phyloP scores from a whole-genome alignment of 2,329 filamentous ascomycete species.

The Apiospora sp. region DNA sequence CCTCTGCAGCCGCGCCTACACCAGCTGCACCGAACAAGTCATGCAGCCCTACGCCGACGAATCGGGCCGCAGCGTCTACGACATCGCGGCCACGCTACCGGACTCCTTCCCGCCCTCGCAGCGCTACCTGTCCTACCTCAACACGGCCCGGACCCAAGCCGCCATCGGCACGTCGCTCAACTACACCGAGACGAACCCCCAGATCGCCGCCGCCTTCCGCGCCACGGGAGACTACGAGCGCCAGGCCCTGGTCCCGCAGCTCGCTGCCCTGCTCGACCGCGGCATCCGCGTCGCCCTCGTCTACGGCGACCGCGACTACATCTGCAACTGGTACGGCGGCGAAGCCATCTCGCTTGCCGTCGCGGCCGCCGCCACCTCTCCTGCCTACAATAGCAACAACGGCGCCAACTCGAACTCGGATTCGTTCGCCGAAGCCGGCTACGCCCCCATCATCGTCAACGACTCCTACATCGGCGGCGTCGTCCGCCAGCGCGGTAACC shows the following conservation, averaged over 20 bases:
- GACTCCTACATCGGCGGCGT: conserved; percentile 55
- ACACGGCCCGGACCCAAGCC: conserved; percentile 59
- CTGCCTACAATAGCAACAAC: conserved; percentile 39
- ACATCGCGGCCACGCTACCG: conserved; percentile 33
- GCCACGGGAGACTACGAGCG: conserved; percentile 58
- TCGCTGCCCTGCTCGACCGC: conserved; percentile 35
- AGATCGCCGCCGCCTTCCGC: conserved; percentile 62
- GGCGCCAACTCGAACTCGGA: conserved; percentile 6
- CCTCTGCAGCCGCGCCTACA: conserved; percentile 63
- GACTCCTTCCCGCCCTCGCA: conserved; percentile 60
- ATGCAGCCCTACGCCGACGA: conserved; percentile 58
- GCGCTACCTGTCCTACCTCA: conserved; percentile 59
- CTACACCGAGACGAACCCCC: conserved; percentile 59
- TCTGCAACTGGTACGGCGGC: conserved; percentile 45
- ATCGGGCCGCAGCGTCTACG: conserved; percentile 57
- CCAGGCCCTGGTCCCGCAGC: conserved; percentile 37
- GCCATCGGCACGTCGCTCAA: conserved; percentile 67
- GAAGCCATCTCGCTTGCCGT: conserved; percentile 50
- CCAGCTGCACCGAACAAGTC: conserved; percentile 59
- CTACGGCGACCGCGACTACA: conserved; percentile 44
- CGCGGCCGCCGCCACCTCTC: conserved; percentile 48
- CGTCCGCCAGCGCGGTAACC: conserved; percentile 58
- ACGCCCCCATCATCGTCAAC: conserved; percentile 54
- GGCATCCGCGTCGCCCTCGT: conserved; percentile 48
- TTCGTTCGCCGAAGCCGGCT: conserved; percentile 50